phyloP scores from a whole-genome alignment of 2,329 filamentous ascomycete genomes.

The Paracoccidioides lutzii region DNA sequence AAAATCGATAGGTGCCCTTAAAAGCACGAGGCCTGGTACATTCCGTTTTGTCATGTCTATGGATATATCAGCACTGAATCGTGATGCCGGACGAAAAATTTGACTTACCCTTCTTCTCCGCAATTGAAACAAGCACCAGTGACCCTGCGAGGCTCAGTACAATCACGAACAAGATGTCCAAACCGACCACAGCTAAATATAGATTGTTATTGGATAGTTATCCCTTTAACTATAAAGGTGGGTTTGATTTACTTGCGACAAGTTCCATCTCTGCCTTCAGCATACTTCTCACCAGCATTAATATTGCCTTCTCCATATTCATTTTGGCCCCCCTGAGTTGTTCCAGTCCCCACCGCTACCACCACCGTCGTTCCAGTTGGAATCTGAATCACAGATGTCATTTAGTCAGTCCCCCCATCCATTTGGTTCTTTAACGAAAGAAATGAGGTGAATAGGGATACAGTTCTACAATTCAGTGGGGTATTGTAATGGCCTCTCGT shows the following conservation, averaged over 20 bases:
- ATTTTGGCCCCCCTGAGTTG: not conserved
- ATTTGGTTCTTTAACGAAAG: too few species aligned
- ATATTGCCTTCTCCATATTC: constrained; percentile 4
- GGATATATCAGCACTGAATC: constrained; percentile 2
- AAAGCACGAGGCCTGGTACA: constrained; percentile 37
- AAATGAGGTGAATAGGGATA: too few species aligned
- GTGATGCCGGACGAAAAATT: not conserved
- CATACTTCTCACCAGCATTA: constrained; percentile 3
- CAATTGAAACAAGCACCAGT: constrained; percentile 34
- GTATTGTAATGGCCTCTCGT: not conserved
- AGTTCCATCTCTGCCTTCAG: constrained; percentile 13
- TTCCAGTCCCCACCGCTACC: not conserved
- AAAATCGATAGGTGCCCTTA: constrained; percentile 35
- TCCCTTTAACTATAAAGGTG: not conserved
- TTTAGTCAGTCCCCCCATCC: not conserved
- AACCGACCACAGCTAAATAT: constrained; percentile 21
- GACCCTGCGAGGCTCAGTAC: constrained; percentile 29
- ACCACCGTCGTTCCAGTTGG: constrained; percentile 7
- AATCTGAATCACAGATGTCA: not conserved
- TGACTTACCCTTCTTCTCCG: constrained; percentile 30
- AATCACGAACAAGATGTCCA: constrained; percentile 31
- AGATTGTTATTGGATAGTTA: not conserved
- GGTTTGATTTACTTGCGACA: constrained; percentile 27
- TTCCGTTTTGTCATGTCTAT: constrained; percentile 31
- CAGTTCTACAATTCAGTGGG: too few species aligned